Percentiles rank a stretch among this genome's conserved stretches.
Evolutionary conservation across 2,329 filamentous ascomycete genomes (phyloP).

Genomic region (Sporothrix protearum): DNA sequence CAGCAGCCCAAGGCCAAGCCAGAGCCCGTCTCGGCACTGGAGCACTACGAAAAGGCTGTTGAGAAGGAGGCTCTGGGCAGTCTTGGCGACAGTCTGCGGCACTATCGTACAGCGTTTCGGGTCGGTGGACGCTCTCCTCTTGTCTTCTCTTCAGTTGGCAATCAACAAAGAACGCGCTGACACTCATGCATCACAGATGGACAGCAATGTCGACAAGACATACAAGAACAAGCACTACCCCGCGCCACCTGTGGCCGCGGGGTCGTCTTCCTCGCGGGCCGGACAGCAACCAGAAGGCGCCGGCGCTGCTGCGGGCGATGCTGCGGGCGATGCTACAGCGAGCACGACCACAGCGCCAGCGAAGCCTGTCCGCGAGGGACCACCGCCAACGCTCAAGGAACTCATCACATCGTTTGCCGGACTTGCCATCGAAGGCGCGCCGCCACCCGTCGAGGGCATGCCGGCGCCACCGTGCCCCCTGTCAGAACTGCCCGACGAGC

Average conservation of each 20-base stretch:
- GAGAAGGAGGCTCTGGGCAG: slow-evolving; percentile 82
- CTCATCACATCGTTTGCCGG: slow-evolving; percentile 73
- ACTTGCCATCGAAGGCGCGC: slow-evolving; percentile 63
- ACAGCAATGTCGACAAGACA: slow-evolving; percentile 74
- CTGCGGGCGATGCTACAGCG: slow-evolving; percentile 26
- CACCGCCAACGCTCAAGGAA: slow-evolving; percentile 56
- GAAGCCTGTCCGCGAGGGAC: slow-evolving; percentile 56
- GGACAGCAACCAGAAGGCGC: slow-evolving; percentile 25
- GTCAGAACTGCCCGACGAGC: slow-evolving; percentile 72
- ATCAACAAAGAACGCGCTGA: too few species aligned
- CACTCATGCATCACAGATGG: slow-evolving; percentile 55
- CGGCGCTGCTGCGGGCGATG: not conserved
- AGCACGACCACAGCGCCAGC: slow-evolving; percentile 52
- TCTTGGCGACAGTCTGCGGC: slow-evolving; percentile 78
- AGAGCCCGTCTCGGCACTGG: slow-evolving; percentile 71
- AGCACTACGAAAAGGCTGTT: slow-evolving; percentile 89
- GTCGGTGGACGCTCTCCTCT: slow-evolving; percentile 43
- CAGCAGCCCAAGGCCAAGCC: slow-evolving; percentile 7
- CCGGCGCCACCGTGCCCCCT: slow-evolving; percentile 77
- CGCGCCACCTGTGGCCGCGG: slow-evolving; percentile 50
- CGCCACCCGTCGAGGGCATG: slow-evolving; percentile 67
- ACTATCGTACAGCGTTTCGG: slow-evolving; percentile 88
- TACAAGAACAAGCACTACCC: slow-evolving; percentile 94
- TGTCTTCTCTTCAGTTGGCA: slow-evolving; percentile 8
- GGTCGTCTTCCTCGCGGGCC: slow-evolving; percentile 30